A percentile compares a stretch with the other conserved stretches of the same genome.
These are phyloP conservation scores for Theileria annulata DNA, from an alignment of 169 alveolate genomes.

Conservation along the genomic window DNA sequence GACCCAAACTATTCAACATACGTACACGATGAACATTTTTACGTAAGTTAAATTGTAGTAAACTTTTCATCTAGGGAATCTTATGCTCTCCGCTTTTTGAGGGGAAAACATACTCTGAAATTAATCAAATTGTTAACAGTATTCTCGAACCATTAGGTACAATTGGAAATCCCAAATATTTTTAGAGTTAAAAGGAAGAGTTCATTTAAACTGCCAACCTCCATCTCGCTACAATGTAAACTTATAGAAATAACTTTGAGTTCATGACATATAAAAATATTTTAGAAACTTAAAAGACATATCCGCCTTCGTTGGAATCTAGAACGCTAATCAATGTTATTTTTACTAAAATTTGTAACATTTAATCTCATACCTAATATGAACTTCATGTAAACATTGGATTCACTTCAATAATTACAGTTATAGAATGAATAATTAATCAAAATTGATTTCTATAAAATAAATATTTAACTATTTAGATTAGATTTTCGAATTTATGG, in stretches of 20 bases:
- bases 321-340: constrained; percentile 48
- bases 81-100: constrained; percentile 87
- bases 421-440: constrained; percentile 16
- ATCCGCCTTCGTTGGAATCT: constrained; percentile 80
- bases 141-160: constrained; percentile 76
- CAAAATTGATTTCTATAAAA: constrained; percentile 4
- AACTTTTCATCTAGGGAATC: constrained; percentile 68
- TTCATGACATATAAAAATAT: not conserved
- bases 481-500: not conserved
- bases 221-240: constrained; percentile 74
- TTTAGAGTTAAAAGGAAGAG: constrained; percentile 68
- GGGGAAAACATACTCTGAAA: constrained; percentile 81
- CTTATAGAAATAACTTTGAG: not conserved
- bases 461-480: not conserved
- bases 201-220: constrained; percentile 78
- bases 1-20: constrained; percentile 84
- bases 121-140: constrained; percentile 80
- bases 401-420: constrained; percentile 34
- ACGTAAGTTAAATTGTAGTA: constrained; percentile 17
- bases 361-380: not conserved
- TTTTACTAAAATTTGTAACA: not conserved
- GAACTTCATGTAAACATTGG: not conserved
- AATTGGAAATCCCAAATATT: not conserved
- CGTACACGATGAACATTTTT: constrained; percentile 76
- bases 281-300: constrained; percentile 71